These are phyloP conservation scores for Pholiota conissans DNA, from an alignment of 768 basidiomycete genomes.

Conservation along the genomic window DNA sequence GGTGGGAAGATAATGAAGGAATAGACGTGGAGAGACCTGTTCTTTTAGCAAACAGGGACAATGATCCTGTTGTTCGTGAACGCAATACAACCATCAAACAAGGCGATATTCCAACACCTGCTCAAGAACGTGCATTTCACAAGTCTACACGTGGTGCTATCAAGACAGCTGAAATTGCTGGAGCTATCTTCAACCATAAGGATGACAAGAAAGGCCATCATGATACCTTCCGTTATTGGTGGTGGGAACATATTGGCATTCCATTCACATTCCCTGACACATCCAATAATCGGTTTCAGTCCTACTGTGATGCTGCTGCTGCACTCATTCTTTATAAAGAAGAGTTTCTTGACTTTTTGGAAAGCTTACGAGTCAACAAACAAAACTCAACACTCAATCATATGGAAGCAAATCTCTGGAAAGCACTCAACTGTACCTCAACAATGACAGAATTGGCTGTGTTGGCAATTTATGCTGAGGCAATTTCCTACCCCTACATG, in stretches of 20 bases:
- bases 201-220: slow-evolving; percentile 22
- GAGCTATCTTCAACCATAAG: too few relatives aligned
- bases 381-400: slow-evolving; percentile 23
- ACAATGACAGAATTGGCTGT: slow-evolving; percentile 27
- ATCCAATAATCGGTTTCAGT: slow-evolving; percentile 25
- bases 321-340: slow-evolving; percentile 16
- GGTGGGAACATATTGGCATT: slow-evolving; percentile 7
- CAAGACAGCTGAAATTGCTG: slow-evolving; percentile 11
- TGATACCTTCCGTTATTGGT: slow-evolving; percentile 20
- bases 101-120: slow-evolving; percentile 1
- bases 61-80: slow-evolving; percentile 20
- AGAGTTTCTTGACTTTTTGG: slow-evolving; percentile 20
- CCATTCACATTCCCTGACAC: slow-evolving; percentile 25
- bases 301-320: slow-evolving; percentile 22
- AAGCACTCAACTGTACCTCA: slow-evolving; percentile 23
- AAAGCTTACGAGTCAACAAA: slow-evolving; percentile 27
- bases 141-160: slow-evolving; percentile 3
- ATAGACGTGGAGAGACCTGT: slow-evolving; percentile 19
- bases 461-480: slow-evolving; percentile 19
- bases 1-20: slow-evolving; percentile 13
- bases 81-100: not conserved
- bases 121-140: slow-evolving; percentile 6
- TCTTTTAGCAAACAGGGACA: slow-evolving; percentile 27
- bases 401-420: slow-evolving; percentile 14
- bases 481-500: slow-evolving; percentile 30